Evolutionary conservation across 192 early-diverging fungal species (phyloP), one percentile per base, ranked within the genome.

Genomic region (Helicostylum pulchrum): DNA sequence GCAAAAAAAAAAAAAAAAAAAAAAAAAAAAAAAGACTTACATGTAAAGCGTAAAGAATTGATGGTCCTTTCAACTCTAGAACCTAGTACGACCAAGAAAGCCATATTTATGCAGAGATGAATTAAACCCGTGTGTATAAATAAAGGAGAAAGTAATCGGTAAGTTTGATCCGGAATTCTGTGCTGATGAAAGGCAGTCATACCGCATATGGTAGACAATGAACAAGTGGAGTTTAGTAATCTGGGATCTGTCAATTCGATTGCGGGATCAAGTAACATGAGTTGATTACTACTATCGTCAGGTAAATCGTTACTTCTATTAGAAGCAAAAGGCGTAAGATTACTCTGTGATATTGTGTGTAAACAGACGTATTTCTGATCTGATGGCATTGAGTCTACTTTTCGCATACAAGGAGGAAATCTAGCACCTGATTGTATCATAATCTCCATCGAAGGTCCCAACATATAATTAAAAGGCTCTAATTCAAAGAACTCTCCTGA

Each of bases 321-420:
- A 39, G 9, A 9, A 39, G 36, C 36, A 39, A 39, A 6, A 10
- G 36, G 36, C 7, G 36, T 39, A 70, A 7, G 17, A 17, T 56
- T 42, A 43, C 23, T 59, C 5, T 43, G 9, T 6, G 43, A 0
- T 4, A 59, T 23, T 5, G 57, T 59, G 7, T 59, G 32, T 20
- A 45, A 20, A 59, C 57, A 59, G 4, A 59, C 39, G 45, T 59
- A 59, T 1, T 6, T 11, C 20, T 45, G 17, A 45, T 59, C 21
- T 20, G 57, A 14, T 1, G 57, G 57, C 10, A 45, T 43, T 15
- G 57, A 39, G 26, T 59, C 57, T 52, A 72, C 66, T 4, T 57
- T 58, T 26, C 82, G 73, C 85, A 95, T 95, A 70, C 93, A 95
- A 2, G 93, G 93, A 4, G 88, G 79, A 63, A 88, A 94, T n/a